phyloP scores from a whole-genome alignment of 805 yeast genomes.

The Sugiyamaella lignohabitans region DNA sequence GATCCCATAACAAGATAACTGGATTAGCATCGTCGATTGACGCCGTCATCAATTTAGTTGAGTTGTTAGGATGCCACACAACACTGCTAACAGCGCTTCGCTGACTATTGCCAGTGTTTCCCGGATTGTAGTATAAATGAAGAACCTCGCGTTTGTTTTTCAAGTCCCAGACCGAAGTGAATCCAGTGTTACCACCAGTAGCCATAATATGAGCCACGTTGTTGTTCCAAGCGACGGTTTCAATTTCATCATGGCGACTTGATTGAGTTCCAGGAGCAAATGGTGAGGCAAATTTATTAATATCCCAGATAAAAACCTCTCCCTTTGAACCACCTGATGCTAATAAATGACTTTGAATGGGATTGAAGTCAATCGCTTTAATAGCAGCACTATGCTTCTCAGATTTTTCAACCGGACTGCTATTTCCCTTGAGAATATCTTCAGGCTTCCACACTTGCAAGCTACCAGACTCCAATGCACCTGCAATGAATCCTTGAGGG shows the following conservation, averaged over 20 bases:
- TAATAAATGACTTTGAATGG: conserved; percentile 59
- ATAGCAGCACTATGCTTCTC: conserved; percentile 64
- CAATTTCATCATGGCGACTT: conserved; percentile 67
- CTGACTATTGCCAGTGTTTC: conserved; percentile 33
- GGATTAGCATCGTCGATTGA: conserved; percentile 77
- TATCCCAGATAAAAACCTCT: conserved; percentile 87
- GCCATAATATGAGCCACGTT: conserved; percentile 81
- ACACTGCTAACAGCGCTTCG: conserved; percentile 73
- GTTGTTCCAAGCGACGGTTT: conserved; percentile 84
- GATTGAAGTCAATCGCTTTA: conserved; percentile 69
- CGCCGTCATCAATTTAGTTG: conserved; percentile 84
- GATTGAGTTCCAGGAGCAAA: conserved; percentile 70
- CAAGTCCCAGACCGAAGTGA: conserved; percentile 90
- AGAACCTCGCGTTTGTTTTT: conserved; percentile 82
- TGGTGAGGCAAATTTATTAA: conserved; percentile 45
- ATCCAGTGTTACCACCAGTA: conserved; percentile 76
- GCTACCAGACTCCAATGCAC: conserved; percentile 79
- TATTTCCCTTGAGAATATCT: conserved; percentile 39
- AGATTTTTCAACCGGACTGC: conserved; percentile 46
- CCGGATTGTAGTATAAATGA: conserved; percentile 61
- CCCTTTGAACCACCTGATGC: conserved; percentile 89
- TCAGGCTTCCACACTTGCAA: conserved; percentile 71
- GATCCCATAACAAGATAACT: conserved; percentile 83
- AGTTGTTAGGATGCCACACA: conserved; percentile 90
- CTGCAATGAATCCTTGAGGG: conserved; percentile 61